Evolutionary conservation across 495 filamentous ascomycete genomes (phyloP).

Genomic region (Pyrenopolyporus hunteri): DNA sequence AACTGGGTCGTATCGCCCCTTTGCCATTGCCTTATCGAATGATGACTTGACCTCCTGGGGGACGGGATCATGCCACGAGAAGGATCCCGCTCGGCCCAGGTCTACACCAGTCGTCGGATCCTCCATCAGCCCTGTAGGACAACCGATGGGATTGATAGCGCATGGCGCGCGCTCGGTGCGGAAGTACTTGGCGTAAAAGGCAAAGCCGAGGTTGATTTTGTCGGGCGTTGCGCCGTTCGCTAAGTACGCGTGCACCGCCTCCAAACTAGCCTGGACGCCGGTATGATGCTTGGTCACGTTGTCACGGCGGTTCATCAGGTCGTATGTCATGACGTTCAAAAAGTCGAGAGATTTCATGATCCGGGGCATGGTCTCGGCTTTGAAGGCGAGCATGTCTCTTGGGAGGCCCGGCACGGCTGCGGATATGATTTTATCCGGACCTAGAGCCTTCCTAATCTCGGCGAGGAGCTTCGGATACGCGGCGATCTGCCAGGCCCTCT

Average conservation of each 20-base stretch:
- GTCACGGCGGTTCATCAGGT: constrained; percentile 78
- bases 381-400: constrained; percentile 77
- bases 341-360: constrained; percentile 73
- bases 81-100: constrained; percentile 64
- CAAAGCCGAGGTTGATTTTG: constrained; percentile 74
- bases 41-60: constrained; percentile 54
- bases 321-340: constrained; percentile 82
- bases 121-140: constrained; percentile 66
- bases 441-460: constrained; percentile 65
- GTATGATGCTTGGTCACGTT: constrained; percentile 71
- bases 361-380: constrained; percentile 61
- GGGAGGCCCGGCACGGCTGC: constrained; percentile 72
- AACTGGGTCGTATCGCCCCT: constrained; percentile 63
- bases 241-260: constrained; percentile 65
- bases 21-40: constrained; percentile 55
- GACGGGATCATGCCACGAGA: constrained; percentile 65
- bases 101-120: constrained; percentile 68
- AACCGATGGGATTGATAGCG: constrained; percentile 63
- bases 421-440: constrained; percentile 66
- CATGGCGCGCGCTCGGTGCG: constrained; percentile 59
- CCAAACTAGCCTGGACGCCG: constrained; percentile 60
- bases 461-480: constrained; percentile 68
- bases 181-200: constrained; percentile 78
- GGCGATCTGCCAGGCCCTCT: constrained; percentile 65
- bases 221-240: constrained; percentile 59